Evolutionary conservation across 2,329 filamentous ascomycete species (phyloP), one percentile per base, ranked within the genome.

Genomic region (Mycosphaerelloides madeirae): DNA sequence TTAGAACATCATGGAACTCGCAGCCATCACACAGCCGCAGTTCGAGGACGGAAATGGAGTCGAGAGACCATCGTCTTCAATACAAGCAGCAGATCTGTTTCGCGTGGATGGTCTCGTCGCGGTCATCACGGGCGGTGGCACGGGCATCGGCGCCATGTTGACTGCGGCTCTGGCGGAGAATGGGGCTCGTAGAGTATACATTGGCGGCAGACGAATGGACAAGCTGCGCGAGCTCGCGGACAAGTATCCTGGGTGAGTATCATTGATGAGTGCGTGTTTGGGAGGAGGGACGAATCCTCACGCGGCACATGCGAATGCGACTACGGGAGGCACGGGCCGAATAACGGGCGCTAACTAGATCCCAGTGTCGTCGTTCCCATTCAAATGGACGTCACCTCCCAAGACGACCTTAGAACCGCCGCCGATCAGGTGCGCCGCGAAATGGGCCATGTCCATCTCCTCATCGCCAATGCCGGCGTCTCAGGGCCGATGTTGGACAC

Each of bases 221-320:
- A 58, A 62, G 7, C 67, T 77, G 31, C n/a, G n/a, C 29, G 61
- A 62, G 14, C 72, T 72, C 6, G 68, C 71, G 3, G 49, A 62
- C 15, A 20, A 51, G 18, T 56, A 66, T 29, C 68, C 70, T 31
- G 60, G 39, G 14, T 60, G 79, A 1, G 73, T 81, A 1, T 74
- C 78, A 16, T 64, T 76, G n/a, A 83, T 84, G 45, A 84, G 80
- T n/a, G 70, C 71, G 31, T n/a, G n/a, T n/a, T n/a, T n/a, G n/a
- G n/a, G 64, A 65, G 19, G 71, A 73, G 5, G 68, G 69, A 1
- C 49, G 19, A 14, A 32, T 12, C n/a, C 16, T 28, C 25, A 31
- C 38, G 11, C 28, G n/a, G n/a, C 28, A 12, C 35, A 49, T 13
- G 43, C 46, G 13, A 50, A 53, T n/a, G n/a, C n/a, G n/a, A n/a